phyloP scores from a whole-genome alignment of 805 yeast genomes.

The Blastobotrys robertii region DNA sequence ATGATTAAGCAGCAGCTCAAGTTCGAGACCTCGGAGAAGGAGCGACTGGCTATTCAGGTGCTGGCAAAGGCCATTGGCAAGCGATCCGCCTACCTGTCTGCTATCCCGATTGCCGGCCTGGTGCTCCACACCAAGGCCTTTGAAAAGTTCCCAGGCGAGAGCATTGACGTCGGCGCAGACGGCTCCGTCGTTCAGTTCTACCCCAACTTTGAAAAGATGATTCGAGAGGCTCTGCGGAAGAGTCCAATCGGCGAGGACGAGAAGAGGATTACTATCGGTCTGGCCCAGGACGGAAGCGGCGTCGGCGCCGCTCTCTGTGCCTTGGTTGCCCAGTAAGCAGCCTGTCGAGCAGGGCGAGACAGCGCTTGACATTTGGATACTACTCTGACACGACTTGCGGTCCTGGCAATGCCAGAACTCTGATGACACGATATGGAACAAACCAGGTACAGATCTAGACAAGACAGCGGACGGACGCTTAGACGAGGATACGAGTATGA shows the following conservation, averaged over 20 bases:
- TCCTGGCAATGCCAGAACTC: too few species aligned
- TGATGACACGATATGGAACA: too few species aligned
- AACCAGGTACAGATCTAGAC: too few species aligned
- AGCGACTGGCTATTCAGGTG: slow-evolving; percentile 62
- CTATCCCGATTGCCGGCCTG: slow-evolving; percentile 84
- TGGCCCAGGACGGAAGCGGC: slow-evolving; percentile 93
- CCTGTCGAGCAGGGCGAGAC: too few species aligned
- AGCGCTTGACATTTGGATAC: too few species aligned
- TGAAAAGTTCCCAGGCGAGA: slow-evolving; percentile 50
- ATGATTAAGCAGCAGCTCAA: slow-evolving; percentile 46
- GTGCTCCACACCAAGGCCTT: slow-evolving; percentile 58
- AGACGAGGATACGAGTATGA: too few species aligned
- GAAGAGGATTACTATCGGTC: slow-evolving; percentile 62
- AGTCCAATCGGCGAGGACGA: slow-evolving; percentile 58
- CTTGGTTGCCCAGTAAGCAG: slow-evolving; percentile 24
- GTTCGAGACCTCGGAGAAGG: slow-evolving; percentile 47
- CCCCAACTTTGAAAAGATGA: slow-evolving; percentile 76
- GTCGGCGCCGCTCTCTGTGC: slow-evolving; percentile 98
- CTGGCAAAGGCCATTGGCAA: slow-evolving; percentile 71
- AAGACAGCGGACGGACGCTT: too few species aligned
- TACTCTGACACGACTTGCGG: too few species aligned
- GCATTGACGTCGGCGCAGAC: slow-evolving; percentile 87
- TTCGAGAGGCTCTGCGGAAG: slow-evolving; percentile 61
- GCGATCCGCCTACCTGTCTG: slow-evolving; percentile 84
- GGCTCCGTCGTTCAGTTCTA: slow-evolving; percentile 91